Evolutionary conservation across 257 asterid genomes (phyloP), one percentile per base, ranked within the genome.

Genomic region (Nicotiana obtusifolia): DNA sequence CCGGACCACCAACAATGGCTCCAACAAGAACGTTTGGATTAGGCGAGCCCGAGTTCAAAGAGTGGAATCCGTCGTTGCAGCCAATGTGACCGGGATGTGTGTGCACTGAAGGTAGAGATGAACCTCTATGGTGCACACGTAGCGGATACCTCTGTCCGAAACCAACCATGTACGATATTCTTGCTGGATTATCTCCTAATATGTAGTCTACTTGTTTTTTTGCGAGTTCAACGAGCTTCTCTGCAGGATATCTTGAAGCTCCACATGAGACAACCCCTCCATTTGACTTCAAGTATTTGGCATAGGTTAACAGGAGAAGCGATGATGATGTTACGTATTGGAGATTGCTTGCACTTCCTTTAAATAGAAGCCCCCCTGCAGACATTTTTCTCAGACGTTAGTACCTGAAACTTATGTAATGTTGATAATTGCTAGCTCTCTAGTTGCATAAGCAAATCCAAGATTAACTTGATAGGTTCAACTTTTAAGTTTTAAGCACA

Each of bases 101-200:
- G 2, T 76, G 85, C 41, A 88, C 22, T 0, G 98, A 93, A 5
- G 97, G 97, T 7, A 91, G 6, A 13, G 97, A 93, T 2, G 97
- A 90, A 4, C 91, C 97, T 62, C 97, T 87, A 83, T 93, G 97
- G 87, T 93, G 97, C 4, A 91, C 88, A 6, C 68, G 92, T 49
- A 84, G 90, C 5, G 98, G 98, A 66, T 88, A 92, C 82, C 83
- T 90, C 24, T 82, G 69, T 14, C 96, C 94, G 57, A 88, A 94
- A 66, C 98, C 98, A 1, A 94, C 98, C 98, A 94, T 93, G 59
- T 93, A 94, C 0, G 98, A 91, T 88, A 88, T 90, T 41, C 78
- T 83, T 5, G 89, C 87, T 0, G 98, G 98, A 85, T 94, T 94
- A 2, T 91, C 83, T 1, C 98, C 98, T n/a, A 94, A 86, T 81